Evolutionary conservation across 495 filamentous ascomycete genomes (phyloP).

Genomic region (Xylaria cubensis): DNA sequence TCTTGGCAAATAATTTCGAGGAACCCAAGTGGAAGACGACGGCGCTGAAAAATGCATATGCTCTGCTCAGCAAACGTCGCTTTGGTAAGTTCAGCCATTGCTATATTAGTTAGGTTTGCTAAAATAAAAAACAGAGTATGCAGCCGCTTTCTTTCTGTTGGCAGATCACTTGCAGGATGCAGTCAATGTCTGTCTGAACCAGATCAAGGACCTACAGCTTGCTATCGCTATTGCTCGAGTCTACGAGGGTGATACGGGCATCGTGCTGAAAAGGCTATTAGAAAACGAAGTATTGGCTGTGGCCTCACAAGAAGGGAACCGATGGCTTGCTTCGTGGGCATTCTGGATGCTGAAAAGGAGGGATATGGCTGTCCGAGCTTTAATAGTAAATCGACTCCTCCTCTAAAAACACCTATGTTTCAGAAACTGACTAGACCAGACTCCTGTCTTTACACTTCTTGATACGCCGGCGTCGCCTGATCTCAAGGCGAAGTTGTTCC

Average conservation of each 20-base stretch:
- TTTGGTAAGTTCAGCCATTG: slow-evolving; percentile 66
- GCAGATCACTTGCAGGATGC: slow-evolving; percentile 87
- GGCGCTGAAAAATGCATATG: slow-evolving; percentile 96
- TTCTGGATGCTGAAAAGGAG: slow-evolving; percentile 88
- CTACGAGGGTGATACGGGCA: slow-evolving; percentile 85
- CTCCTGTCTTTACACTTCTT: slow-evolving; percentile 76
- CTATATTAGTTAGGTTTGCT: slow-evolving; percentile 18
- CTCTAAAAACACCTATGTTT: neutral
- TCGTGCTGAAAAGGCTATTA: slow-evolving; percentile 74
- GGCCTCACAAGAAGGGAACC: slow-evolving; percentile 80
- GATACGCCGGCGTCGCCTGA: slow-evolving; percentile 64
- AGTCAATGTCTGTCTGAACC: slow-evolving; percentile 80
- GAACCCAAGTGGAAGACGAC: slow-evolving; percentile 87
- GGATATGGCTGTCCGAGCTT: slow-evolving; percentile 85
- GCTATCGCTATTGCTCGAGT: slow-evolving; percentile 88
- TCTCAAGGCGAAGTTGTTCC: slow-evolving; percentile 75
- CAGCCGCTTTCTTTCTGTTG: slow-evolving; percentile 93
- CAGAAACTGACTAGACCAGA: slow-evolving; percentile 54
- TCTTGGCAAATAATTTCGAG: slow-evolving; percentile 87
- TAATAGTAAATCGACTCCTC: slow-evolving; percentile 62
- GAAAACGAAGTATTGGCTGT: slow-evolving; percentile 79
- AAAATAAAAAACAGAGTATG: slow-evolving; percentile 70
- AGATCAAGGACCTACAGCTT: slow-evolving; percentile 86
- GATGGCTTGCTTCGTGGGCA: slow-evolving; percentile 95
- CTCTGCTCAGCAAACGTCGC: slow-evolving; percentile 87